Base-by-base conservation (phyloP, 768 basidiomycete genomes). In the Serendipita vermifera region DNA sequence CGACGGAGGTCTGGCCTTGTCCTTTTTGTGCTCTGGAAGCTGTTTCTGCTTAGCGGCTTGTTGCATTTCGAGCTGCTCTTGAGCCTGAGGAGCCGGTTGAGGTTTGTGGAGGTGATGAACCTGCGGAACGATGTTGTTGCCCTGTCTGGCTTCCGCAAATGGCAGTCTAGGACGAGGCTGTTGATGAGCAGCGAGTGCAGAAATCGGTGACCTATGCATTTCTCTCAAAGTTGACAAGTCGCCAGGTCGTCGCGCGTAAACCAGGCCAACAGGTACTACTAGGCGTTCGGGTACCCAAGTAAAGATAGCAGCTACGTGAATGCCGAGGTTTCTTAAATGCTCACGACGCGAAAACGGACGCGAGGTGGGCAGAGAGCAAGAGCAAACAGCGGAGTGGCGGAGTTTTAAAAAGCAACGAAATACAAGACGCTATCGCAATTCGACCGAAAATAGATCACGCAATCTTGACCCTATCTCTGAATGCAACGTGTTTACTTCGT, bases 401-500 rank as follows among this genome's bases (percentile, higher is more conserved):
- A n/a, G n/a, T n/a, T n/a, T n/a, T n/a, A n/a, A n/a, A n/a, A n/a
- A n/a, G n/a, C n/a, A n/a, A n/a, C n/a, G n/a, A n/a, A n/a, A n/a
- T 41, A 26, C 39, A 20, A 41, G 17, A 36, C 9, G n/a, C n/a
- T 36, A 74, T 33, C 73, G 62, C 56, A 71, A 65, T 61, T 72
- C 69, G 6, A 73, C 65, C n/a, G 64, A 65, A 64, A 75, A 69
- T 54, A 67, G 65, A 6, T 60, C 57, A 5, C 63, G 62, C 0
- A 73, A 60, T 7, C 65, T 57, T 20, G 63, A 48, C n/a, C 62
- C 59, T 3, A 73, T 68, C 48, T 64, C 54, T 3, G 69, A 70
- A 62, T 97, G 90, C 48, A 94, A 69, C n/a, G 69, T 69, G 67
- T 94, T 94, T 38, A 85, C 81, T 69, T 97, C 92, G 24, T 87